Base-by-base conservation (phyloP, 179 eudicot genomes). In the Silene noctiflora region DNA sequence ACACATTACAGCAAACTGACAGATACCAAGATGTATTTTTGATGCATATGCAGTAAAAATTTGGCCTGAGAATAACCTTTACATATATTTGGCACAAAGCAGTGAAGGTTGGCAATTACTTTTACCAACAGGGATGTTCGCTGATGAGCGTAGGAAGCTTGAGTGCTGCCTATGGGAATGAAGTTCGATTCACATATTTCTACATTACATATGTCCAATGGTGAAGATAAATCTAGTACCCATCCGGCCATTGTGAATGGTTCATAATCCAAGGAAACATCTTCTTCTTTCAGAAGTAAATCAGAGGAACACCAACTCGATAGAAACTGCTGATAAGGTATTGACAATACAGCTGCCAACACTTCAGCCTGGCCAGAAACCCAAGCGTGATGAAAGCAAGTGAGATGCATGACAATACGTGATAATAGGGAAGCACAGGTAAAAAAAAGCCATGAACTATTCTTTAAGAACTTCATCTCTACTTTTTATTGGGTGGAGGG, bases 81-180 rank as follows among this genome's bases (percentile, higher is more conserved):
- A 82, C 98, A 93, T 44, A 95, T 89, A 69, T 89, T 88, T 63
- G 98, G 97, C 85, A 87, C 91, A 87, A 84, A 95, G 86, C 99
- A 95, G 79, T 93, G 97, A 71, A 95, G 97, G 84, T 95, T 95
- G 78, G 99, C 97, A 51, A 95, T 87, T 48, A 93, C 86, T 95
- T 95, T 95, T 61, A 95, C 96, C 86, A 95, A 82, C 24, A 93
- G 83, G 46, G 99, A 88, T 21, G 96, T 88, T 80, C 98, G 88
- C 79, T 89, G 93, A 88, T 89, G 97, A 16, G 97, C 96, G 88
- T 91, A 91, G 14, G 93, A 85, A 77, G 90, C 83, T 75, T 86
- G 83, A 31, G 91, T 83, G 70, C 79, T 71, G 79, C 84, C 85
- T 53, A 77, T 77, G 63, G 87, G 85, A 78, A 75, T 71, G 68